phyloP scores from a whole-genome alignment of 2,329 filamentous ascomycete genomes.

The Diaporthe citrichinensis region DNA sequence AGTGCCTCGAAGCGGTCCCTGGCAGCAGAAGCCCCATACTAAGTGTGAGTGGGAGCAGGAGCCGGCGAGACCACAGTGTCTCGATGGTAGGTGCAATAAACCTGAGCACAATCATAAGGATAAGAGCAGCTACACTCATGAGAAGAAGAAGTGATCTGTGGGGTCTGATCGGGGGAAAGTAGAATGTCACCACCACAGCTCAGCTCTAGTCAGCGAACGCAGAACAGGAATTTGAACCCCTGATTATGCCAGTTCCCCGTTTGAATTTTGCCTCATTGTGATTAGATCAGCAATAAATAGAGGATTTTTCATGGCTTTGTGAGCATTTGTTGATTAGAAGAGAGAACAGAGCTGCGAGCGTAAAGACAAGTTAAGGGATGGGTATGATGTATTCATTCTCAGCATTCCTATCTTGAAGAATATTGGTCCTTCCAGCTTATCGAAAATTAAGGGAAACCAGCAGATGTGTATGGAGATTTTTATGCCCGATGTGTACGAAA shows the following conservation, averaged over 20 bases:
- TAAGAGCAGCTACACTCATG: not conserved
- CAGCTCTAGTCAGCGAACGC: not conserved
- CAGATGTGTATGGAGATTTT: not conserved
- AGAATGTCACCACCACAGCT: not conserved
- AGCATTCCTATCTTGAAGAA: too few species aligned
- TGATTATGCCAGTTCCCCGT: too few species aligned
- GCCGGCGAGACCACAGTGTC: not conserved
- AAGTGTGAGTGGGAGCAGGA: not conserved
- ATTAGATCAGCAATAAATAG: too few species aligned
- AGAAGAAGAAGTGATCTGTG: not conserved
- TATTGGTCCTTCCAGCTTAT: too few species aligned
- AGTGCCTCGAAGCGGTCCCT: not conserved
- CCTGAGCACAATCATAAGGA: not conserved
- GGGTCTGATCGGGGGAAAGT: not conserved
- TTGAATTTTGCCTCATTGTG: too few species aligned
- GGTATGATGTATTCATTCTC: too few species aligned
- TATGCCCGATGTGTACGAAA: rapidly evolving
- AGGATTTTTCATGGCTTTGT: too few species aligned
- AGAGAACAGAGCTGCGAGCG: too few species aligned
- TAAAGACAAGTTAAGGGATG: too few species aligned
- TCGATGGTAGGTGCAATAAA: not conserved
- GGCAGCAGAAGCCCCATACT: not conserved
- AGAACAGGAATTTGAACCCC: not conserved
- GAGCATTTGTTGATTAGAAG: too few species aligned
- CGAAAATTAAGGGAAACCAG: not conserved